phyloP scores from a whole-genome alignment of 2,329 filamentous ascomycete species.

The Rhinocladiella mackenziei region DNA sequence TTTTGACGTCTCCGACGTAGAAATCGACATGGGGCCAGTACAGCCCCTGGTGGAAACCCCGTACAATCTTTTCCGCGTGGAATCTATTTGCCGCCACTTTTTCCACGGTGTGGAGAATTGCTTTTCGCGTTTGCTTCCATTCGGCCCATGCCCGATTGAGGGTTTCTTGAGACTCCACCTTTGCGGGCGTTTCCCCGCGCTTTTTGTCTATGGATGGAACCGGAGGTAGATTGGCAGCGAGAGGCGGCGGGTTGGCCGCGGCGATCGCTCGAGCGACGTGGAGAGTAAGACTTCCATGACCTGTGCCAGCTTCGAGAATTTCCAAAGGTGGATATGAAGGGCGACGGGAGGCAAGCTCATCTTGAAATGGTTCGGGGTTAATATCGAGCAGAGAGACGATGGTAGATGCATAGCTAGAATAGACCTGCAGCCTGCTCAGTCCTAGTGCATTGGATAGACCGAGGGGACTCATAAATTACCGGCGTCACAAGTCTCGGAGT shows the following conservation, averaged over 20 bases:
- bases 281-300: slow-evolving; percentile 74
- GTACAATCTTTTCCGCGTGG: slow-evolving; percentile 62
- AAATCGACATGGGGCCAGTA: slow-evolving; percentile 71
- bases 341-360: slow-evolving; percentile 19
- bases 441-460: background rate
- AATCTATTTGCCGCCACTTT: slow-evolving; percentile 58
- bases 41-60: slow-evolving; percentile 64
- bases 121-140: slow-evolving; percentile 54
- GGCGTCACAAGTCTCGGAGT: slow-evolving; percentile 71
- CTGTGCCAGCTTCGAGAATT: slow-evolving; percentile 79
- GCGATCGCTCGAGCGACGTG: slow-evolving; percentile 72
- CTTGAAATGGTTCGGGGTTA: slow-evolving; percentile 49
- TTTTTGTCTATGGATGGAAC: slow-evolving; percentile 30
- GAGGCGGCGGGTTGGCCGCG: slow-evolving; percentile 56
- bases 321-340: slow-evolving; percentile 52
- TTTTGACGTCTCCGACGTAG: slow-evolving; percentile 62
- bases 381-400: slow-evolving; percentile 75
- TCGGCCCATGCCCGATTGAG: slow-evolving; percentile 38
- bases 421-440: slow-evolving; percentile 52
- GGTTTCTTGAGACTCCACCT: background rate
- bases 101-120: slow-evolving; percentile 73
- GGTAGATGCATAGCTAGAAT: slow-evolving; percentile 68
- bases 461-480: slow-evolving; percentile 43
- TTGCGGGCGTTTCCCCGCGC: slow-evolving; percentile 24
- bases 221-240: slow-evolving; percentile 36